A percentile compares a stretch with the other conserved stretches of the same genome.
These are phyloP conservation scores for Penicillium oxalicum DNA, from an alignment of 2,329 filamentous ascomycete species.

Conservation along the genomic window DNA sequence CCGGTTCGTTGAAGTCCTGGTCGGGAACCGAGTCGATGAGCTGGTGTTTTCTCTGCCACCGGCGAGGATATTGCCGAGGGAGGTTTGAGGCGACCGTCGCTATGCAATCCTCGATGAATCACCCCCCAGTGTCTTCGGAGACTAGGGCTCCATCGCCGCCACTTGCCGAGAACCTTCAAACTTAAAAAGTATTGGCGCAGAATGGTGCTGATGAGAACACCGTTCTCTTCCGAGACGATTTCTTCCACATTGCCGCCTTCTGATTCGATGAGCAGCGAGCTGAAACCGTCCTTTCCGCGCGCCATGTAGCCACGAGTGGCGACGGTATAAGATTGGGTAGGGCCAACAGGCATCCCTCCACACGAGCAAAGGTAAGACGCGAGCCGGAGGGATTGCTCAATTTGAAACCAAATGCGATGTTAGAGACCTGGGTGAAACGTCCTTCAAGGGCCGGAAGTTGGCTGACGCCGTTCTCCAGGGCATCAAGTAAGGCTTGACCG, in stretches of 20 bases:
- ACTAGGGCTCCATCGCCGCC: conserved; percentile 63
- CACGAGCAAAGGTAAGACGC: conserved; percentile 57
- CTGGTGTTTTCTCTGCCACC: conserved; percentile 21
- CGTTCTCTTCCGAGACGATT: conserved; percentile 78
- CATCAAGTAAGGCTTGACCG: conserved; percentile 68
- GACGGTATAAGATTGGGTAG: conserved; percentile 61
- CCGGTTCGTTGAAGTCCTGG: conserved; percentile 20
- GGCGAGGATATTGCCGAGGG: conserved; percentile 31
- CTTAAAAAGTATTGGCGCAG: conserved; percentile 88
- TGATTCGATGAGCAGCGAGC: conserved; percentile 64
- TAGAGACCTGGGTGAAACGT: conserved; percentile 79
- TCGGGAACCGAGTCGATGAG: conserved; percentile 9
- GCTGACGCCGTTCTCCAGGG: conserved; percentile 76
- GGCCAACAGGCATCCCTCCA: conserved; percentile 58
- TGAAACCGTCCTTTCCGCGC: conserved; percentile 79
- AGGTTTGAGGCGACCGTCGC: conserved; percentile 45
- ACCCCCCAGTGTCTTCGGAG: conserved; percentile 60
- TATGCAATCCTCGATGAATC: conserved; percentile 58
- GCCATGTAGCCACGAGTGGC: conserved; percentile 86
- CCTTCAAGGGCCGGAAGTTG: conserved; percentile 78
- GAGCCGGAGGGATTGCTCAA: conserved; percentile 54
- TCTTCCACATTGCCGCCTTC: conserved; percentile 73
- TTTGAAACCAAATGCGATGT: conserved; percentile 70
- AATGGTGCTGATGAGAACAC: conserved; percentile 78
- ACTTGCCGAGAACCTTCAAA: conserved; percentile 71